Evolutionary conservation across 345 rosid species (phyloP), one percentile per base, ranked within the genome.

Genomic region (Bretschneidera sinensis): DNA sequence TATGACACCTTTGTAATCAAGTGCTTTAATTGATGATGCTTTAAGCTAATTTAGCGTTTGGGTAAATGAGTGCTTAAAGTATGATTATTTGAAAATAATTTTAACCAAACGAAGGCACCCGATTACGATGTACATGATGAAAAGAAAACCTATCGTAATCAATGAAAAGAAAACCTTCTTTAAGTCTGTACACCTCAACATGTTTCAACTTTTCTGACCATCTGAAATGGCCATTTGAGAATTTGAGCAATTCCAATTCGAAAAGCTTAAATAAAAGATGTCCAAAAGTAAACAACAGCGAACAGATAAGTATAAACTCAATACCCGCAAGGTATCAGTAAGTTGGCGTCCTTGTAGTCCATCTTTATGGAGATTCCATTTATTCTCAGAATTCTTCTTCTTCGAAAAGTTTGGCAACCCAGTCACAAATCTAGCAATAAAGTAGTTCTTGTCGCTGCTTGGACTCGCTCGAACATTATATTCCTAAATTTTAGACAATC

Each of bases 281-380:
- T 39, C 15, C 1, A 39, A 39, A 14, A 1, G 10, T 4, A 39
- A 16, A 10, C 31, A 45, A 56, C 24, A 17, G 56, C 43, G n/a
- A 55, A 20, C 17, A 28, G 20, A 43, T n/a, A 22, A 43, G 15
- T 15, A 19, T 34, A 54, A 51, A 54, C 23, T 2, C 5, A 34
- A 45, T 86, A 94, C 99, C 86, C 91, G 61, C 82, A 90, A 75
- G 0, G 81, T 54, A 64, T 88, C 95, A 14, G 89, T 81, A 45
- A 88, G 74, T 62, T 86, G 96, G 59, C 97, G 95, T 49, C 99
- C 99, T 67, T 83, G 96, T 5, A 89, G 78, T 43, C 95, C 95
- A 35, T 94, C 97, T 74, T 94, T 94, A 50, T 78, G 91, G 24
- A 87, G 83, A 47, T 81, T 68, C 99, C 99, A 94, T 71, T 78